These are phyloP conservation scores for Aschersonia sp. DNA, from an alignment of 2,329 filamentous ascomycete species.

Conservation along the genomic window DNA sequence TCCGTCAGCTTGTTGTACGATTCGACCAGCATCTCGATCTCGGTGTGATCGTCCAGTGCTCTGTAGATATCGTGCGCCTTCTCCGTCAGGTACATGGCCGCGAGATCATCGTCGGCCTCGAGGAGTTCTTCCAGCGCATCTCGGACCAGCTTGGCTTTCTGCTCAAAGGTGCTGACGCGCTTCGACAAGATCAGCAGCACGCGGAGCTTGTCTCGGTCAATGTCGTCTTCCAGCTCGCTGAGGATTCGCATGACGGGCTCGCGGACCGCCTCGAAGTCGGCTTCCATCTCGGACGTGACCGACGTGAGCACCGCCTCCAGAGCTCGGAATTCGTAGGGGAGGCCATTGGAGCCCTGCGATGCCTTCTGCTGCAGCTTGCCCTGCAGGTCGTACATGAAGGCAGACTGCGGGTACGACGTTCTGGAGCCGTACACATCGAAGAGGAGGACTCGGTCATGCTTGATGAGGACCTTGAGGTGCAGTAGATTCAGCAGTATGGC, in stretches of 20 bases:
- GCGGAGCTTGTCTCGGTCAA: slow-evolving; percentile 84
- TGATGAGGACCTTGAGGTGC: slow-evolving; percentile 92
- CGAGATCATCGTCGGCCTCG: slow-evolving; percentile 89
- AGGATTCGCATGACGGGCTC: slow-evolving; percentile 85
- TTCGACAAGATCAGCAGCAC: slow-evolving; percentile 89
- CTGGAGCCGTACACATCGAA: slow-evolving; percentile 95
- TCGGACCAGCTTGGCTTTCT: slow-evolving; percentile 84
- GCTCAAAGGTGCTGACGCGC: slow-evolving; percentile 90
- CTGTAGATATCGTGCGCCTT: slow-evolving; percentile 60
- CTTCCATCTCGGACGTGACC: slow-evolving; percentile 81
- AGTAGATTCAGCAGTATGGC: slow-evolving; percentile 91
- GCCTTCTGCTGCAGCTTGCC: slow-evolving; percentile 74
- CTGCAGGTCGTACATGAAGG: slow-evolving; percentile 96
- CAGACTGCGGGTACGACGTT: slow-evolving; percentile 85
- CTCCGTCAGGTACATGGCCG: slow-evolving; percentile 90
- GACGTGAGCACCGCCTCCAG: slow-evolving; percentile 91
- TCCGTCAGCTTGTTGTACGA: slow-evolving; percentile 97
- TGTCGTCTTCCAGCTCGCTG: slow-evolving; percentile 86
- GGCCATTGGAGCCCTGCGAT: slow-evolving; percentile 37
- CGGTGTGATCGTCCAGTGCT: slow-evolving; percentile 77
- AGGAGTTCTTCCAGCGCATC: slow-evolving; percentile 91
- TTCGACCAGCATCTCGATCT: slow-evolving; percentile 92
- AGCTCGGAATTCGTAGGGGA: slow-evolving; percentile 93
- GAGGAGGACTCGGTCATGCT: slow-evolving; percentile 82
- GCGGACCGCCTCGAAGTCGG: slow-evolving; percentile 84